Percentiles rank a stretch among this genome's conserved stretches.
Evolutionary conservation across 371 early-diverging fungal genomes (phyloP).

Genomic region (Apophysomyces variabilis): DNA sequence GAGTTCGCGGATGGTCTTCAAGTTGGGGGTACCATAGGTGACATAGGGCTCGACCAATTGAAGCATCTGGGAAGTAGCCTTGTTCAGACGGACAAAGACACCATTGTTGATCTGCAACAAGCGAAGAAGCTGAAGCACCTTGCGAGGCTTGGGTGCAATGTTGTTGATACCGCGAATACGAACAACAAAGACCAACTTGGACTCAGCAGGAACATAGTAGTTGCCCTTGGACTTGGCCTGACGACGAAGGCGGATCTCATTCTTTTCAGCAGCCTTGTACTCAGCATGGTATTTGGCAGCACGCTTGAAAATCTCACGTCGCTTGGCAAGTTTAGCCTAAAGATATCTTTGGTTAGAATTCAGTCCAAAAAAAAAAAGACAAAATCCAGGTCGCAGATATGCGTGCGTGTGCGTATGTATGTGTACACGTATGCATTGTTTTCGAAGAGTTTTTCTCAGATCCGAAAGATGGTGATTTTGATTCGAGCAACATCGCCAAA

Average conservation of each 20-base stretch:
- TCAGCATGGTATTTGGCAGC: slow-evolving; percentile 94
- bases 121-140: slow-evolving; percentile 97
- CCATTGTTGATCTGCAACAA: slow-evolving; percentile 98
- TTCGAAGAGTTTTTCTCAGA: background rate
- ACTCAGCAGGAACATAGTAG: slow-evolving; percentile 93
- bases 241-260: slow-evolving; percentile 86
- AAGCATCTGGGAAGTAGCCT: slow-evolving; percentile 97
- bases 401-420: background rate
- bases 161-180: slow-evolving; percentile 95
- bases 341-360: background rate
- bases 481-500: slow-evolving; percentile 7
- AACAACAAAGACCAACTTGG: slow-evolving; percentile 95
- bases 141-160: slow-evolving; percentile 97
- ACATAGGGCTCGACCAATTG: slow-evolving; percentile 96
- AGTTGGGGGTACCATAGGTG: slow-evolving; percentile 94
- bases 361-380: background rate
- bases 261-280: slow-evolving; percentile 85
- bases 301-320: slow-evolving; percentile 95
- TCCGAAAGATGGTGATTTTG: slow-evolving; percentile 12
- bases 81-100: slow-evolving; percentile 95
- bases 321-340: slow-evolving; percentile 78
- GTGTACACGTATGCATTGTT: background rate
- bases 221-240: slow-evolving; percentile 84
- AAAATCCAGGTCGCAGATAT: background rate
- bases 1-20: slow-evolving; percentile 97